Base-by-base conservation (phyloP, 163 green algal species). In the Scenedesmus sp. region DNA sequence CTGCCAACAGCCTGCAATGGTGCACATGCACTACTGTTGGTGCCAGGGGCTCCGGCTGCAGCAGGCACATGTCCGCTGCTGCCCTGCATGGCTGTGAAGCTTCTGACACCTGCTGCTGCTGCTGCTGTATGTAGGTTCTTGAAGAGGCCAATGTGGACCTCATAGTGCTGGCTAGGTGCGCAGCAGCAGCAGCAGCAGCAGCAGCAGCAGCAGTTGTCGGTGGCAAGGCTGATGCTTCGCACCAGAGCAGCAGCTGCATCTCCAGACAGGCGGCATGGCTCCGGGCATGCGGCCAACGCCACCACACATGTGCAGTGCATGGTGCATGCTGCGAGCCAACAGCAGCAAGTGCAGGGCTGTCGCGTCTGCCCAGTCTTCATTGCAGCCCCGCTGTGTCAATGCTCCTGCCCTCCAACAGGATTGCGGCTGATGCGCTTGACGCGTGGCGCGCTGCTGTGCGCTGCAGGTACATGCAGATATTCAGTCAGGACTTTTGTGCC, bases 101-200 rank as follows among this genome's bases (percentile, higher is more conserved):
- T 76, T 26, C 65, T 40, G 65, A 37, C 22, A 7, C 2, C 5
- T 76, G 65, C 30, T 76, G 65, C 44, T 86, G 80, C 46, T 87
- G 82, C 22, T 87, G 82, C 44, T 78, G 53, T n/a, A 15, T 61
- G 2, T 93, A 97, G 86, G 53, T 79, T n/a, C 53, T 97, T 2
- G 81, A 95, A 40, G 91, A 97, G 81, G 56, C 93, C 53, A 89
- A 92, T 12, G 94, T 97, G 24, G 96, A 98, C 86, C 61, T 98
- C 1, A 88, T 98, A 42, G 96, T 98, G 46, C 89, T 98, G 44
- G 96, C 96, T 53, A 93, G 90, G 95, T 98, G 44, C 35, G 73
- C 56, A 20, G 53, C 53, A 88, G 56, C 83, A 80, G 51, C 37
- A 72, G 73, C 46, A 78, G 13, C 12, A 24, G 59, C 68, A 56